Evolutionary conservation across 2,329 filamentous ascomycete species (phyloP).

Genomic region (Colletotrichum lini): DNA sequence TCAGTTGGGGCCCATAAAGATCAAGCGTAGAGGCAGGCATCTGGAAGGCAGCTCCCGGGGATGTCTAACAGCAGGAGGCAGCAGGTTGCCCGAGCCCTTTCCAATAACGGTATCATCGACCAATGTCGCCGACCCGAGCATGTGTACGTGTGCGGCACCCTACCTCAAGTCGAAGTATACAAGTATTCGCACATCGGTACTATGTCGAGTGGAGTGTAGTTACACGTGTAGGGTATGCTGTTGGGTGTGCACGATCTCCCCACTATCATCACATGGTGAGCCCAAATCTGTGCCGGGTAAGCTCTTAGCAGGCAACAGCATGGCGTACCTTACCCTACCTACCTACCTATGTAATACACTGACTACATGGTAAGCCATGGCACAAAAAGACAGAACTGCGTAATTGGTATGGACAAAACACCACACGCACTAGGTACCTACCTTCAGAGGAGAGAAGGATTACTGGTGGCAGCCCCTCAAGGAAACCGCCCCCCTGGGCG

Average conservation of each 20-base stretch:
- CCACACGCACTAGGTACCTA: neutral
- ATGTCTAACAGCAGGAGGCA: conserved; percentile 9
- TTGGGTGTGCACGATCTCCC: neutral
- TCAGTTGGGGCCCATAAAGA: no score
- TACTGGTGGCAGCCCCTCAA: conserved; percentile 7
- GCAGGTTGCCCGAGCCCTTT: conserved; percentile 3
- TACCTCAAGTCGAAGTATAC: neutral
- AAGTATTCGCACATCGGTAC: no score
- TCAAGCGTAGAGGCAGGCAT: neutral
- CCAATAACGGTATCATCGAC: neutral
- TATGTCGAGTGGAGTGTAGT: no score
- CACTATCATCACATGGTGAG: neutral
- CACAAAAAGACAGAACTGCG: neutral
- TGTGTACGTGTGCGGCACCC: conserved; percentile 1
- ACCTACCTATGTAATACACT: neutral
- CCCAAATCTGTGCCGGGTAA: neutral
- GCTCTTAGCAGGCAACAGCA: conserved; percentile 9
- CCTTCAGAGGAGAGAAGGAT: neutral
- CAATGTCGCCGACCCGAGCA: neutral
- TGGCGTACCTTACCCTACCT: conserved; percentile 6
- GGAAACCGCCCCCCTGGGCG: neutral
- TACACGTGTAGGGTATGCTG: neutral
- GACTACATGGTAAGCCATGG: neutral
- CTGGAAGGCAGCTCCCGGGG: conserved; percentile 16
- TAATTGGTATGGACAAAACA: neutral